phyloP scores from a whole-genome alignment of 1,284 basidiomycete species.

The Trichosporon inkin region DNA sequence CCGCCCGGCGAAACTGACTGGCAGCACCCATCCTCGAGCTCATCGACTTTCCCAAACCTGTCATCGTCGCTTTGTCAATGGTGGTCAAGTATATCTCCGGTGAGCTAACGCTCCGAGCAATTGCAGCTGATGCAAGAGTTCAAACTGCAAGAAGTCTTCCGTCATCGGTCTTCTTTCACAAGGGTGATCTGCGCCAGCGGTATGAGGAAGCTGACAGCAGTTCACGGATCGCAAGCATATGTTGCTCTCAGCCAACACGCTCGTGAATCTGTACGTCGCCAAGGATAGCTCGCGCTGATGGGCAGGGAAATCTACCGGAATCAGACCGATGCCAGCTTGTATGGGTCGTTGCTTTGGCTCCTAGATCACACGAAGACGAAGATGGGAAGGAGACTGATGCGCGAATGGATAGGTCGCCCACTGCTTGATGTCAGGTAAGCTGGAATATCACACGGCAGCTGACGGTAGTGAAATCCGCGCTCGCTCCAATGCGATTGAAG shows the following conservation, averaged over 20 bases:
- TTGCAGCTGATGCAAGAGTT: conserved; percentile 54
- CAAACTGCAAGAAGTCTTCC: conserved; percentile 67
- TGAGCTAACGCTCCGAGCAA: conserved; percentile 6
- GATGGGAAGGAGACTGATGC: conserved; percentile 79
- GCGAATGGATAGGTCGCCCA: conserved; percentile 82
- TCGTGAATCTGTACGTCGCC: conserved; percentile 65
- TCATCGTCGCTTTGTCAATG: conserved; percentile 66
- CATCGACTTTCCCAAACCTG: conserved; percentile 63
- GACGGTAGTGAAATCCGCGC: conserved; percentile 62
- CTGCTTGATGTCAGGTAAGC: conserved; percentile 68
- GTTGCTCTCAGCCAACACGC: conserved; percentile 82
- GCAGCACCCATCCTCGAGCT: conserved; percentile 52
- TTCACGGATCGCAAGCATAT: conserved; percentile 79
- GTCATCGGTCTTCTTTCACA: conserved; percentile 69
- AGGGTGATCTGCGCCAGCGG: conserved; percentile 41
- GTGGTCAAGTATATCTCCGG: conserved; percentile 68
- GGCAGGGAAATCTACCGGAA: conserved; percentile 80
- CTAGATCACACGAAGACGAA: conserved; percentile 80
- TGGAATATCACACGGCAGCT: conserved; percentile 1
- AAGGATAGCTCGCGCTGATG: conserved; percentile 11
- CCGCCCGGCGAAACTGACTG: conserved; percentile 17
- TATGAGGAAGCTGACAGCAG: conserved; percentile 22
- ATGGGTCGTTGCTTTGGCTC: conserved; percentile 79
- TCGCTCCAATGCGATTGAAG: conserved; percentile 77
- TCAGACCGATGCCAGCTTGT: conserved; percentile 69